Evolutionary conservation across 2,329 filamentous ascomycete genomes (phyloP).

Genomic region (Diaporthe velutina): DNA sequence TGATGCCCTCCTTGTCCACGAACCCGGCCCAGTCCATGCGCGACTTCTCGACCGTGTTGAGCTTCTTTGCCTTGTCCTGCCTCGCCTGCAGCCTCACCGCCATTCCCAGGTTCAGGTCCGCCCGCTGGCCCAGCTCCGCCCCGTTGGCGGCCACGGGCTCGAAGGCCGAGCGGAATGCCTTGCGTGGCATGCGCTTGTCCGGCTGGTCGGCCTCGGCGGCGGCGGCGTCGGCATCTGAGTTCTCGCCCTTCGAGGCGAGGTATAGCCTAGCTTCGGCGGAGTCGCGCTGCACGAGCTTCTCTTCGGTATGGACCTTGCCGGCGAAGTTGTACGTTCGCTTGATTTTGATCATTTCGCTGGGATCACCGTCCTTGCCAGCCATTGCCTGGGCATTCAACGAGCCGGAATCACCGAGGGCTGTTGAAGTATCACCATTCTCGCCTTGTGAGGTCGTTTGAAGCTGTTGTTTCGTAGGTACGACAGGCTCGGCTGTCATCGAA

Average conservation of each 20-base stretch:
- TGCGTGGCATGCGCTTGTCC: slow-evolving; percentile 61
- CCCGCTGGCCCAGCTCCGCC: slow-evolving; percentile 59
- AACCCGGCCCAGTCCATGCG: slow-evolving; percentile 81
- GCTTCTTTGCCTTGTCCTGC: slow-evolving; percentile 67
- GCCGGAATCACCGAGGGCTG: slow-evolving; percentile 34
- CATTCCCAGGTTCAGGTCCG: slow-evolving; percentile 71
- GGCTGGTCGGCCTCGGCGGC: slow-evolving; percentile 47
- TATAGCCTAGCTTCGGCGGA: slow-evolving; percentile 77
- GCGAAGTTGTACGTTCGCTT: slow-evolving; percentile 82
- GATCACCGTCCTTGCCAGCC: slow-evolving; percentile 40
- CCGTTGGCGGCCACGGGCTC: slow-evolving; percentile 63
- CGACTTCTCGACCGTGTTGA: slow-evolving; percentile 80
- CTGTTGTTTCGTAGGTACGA: slow-evolving; percentile 44
- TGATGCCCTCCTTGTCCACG: slow-evolving; percentile 78
- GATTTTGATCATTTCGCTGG: slow-evolving; percentile 68
- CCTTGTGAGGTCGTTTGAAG: slow-evolving; percentile 9
- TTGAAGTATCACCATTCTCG: slow-evolving; percentile 36
- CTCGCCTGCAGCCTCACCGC: slow-evolving; percentile 61
- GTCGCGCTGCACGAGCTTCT: slow-evolving; percentile 75
- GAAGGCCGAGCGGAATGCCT: slow-evolving; percentile 72
- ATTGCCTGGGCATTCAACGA: slow-evolving; percentile 39
- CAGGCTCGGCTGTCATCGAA: slow-evolving; percentile 69
- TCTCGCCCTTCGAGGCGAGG: slow-evolving; percentile 62
- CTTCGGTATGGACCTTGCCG: slow-evolving; percentile 78
- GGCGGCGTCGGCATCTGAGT: slow-evolving; percentile 41